Evolutionary conservation across 768 basidiomycete species (phyloP), one percentile per base, ranked within the genome.

Genomic region (Agaricus sinodeliciosus): DNA sequence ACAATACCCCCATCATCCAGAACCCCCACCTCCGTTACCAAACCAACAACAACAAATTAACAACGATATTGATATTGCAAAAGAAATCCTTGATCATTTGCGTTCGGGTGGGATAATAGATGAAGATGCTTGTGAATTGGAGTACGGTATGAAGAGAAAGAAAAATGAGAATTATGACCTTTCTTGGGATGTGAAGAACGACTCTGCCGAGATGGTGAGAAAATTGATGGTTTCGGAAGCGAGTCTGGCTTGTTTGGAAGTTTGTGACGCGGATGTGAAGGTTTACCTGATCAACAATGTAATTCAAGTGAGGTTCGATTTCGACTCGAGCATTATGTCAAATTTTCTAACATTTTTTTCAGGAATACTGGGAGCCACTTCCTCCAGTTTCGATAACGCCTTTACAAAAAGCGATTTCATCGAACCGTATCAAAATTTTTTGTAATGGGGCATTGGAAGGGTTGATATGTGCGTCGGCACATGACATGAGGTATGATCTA

Each of bases 351-450:
- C 37, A 6, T 6, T 8, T 39, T 41, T 25, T 36, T 27, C 56
- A 82, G 78, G 69, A 76, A 56, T 76, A 76, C 60, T 83, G 82
- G 81, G 66, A 71, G 9, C 59, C 64, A 4, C 62, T 65, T n/a
- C 59, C 66, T 16, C 12, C 60, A 63, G 3, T 55, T 66, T 22
- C 47, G 12, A 6, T 35, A 16, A 56, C 61, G 4, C 69, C 78
- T 2, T 62, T 83, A 4, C 66, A 78, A 18, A 66, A 68, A 5
- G 66, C 71, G 3, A 75, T 84, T 27, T 72, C 77, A 48, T 65
- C 69, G 19, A 74, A 78, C 16, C 79, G 76, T 50, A 61, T 86
- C 12, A 67, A 63, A 35, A 57, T 59, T 15, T 66, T 72, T 41
- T 69, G 68, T 48, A 59, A 59, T 31, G 61, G 56, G 8, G 53